Evolutionary conservation across 2,329 filamentous ascomycete genomes (phyloP), one percentile per base, ranked within the genome.

Genomic region (Rhytidhysteron rufulum): DNA sequence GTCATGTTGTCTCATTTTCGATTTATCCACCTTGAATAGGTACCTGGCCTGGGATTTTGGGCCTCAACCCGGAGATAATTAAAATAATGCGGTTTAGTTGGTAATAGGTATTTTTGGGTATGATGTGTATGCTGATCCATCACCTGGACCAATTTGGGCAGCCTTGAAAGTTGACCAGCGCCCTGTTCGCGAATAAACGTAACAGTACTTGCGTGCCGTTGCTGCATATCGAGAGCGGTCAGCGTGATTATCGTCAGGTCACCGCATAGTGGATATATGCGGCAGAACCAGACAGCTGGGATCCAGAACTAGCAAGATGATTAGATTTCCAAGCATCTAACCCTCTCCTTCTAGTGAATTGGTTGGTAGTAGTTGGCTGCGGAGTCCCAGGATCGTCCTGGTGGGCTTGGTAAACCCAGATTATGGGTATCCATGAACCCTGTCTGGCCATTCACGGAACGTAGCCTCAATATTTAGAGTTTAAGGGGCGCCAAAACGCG

Each of bases 141-240:
- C 45, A 39, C 37, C 31, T 38, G 39, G 37, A 39, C 33, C 36
- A 16, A 19, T 17, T 34, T 39, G 15, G 44, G 46, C 51, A 49
- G 45, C 40, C 38, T 38, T 43, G 45, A 45, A 48, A 42, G 38
- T 41, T 43, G 29, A 38, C 39, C 45, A 32, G 40, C 39, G 41
- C 39, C 43, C 40, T 48, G 43, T 46, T 37, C 47, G 54, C 52
- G 45, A 55, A 53, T 57, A 43, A 54, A 40, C 40, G 40, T 40
- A 50, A 45, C 36, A 34, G 43, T 43, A 38, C 43, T 41, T 42
- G 41, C 40, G 34, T 51, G 45, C 45, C 47, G 48, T 51, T 48
- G 50, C 53, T 55, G 51, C 54, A 55, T 40, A 39, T 22, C 37
- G 51, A 51, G 45, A 55, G 47, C 22, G 44, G 46, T 44, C 47